Evolutionary conservation across 176 grass and related monocot species (phyloP), one percentile per base, ranked within the genome.

Genomic region (Carex pumila): DNA sequence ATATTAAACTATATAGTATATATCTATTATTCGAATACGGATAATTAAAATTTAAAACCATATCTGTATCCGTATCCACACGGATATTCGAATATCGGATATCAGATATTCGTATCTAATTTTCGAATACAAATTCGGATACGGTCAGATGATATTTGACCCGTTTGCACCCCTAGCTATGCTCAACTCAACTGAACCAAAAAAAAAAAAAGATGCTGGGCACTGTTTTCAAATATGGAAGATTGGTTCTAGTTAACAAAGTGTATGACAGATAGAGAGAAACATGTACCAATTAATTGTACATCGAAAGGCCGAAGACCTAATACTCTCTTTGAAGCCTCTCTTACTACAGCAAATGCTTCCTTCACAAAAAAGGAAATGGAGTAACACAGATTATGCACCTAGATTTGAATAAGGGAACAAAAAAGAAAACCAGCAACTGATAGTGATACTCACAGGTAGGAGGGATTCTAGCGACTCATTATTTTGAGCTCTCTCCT

Each of bases 251-350:
- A 54, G 31, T 15, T 32, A 29, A 1, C 12, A 63, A 61, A 81
- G 58, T 25, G 45, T 18, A 53, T 3, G 52, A 10, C 37, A 59
- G 10, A 61, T 55, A 81, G 63, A 32, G 29, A 74, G 55, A 80
- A 59, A 75, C 45, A 2, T 22, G 68, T 71, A 90, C 89, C 89
- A 82, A 90, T 85, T 47, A 90, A 85, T 66, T 90, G 92, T 11
- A 98, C 95, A 95, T 98, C 95, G 41, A 98, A 98, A 73, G 95
- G 95, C 6, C 91, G 88, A 85, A 98, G 89, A 25, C 95, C 92
- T 72, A 98, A 84, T 80, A 98, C 92, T 88, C 92, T 91, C 88
- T 93, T 95, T 43, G 95, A 98, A 88, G 92, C 95, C 80, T 98
- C 95, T 92, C 95, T 98, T 15, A 98, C 95, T 65, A 95, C 65